Evolutionary conservation across 805 yeast genomes (phyloP).

Genomic region (Zygoascus flipseniorum): DNA sequence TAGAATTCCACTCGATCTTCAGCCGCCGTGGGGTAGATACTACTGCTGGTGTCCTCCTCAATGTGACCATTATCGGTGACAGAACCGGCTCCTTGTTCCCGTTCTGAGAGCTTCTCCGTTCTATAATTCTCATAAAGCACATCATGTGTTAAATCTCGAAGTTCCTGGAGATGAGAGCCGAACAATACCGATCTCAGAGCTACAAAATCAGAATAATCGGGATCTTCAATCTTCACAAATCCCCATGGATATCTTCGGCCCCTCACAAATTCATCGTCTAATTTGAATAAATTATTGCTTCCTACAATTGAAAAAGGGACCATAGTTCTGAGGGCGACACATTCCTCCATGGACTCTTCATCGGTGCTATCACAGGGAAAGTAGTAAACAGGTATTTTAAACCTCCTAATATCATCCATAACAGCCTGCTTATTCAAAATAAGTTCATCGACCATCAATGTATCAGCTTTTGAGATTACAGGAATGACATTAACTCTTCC

Average conservation of each 20-base stretch:
- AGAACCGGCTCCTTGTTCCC: not conserved
- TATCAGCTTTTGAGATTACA: constrained; percentile 71
- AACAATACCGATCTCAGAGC: constrained; percentile 59
- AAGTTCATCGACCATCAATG: constrained; percentile 61
- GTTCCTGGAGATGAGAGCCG: constrained; percentile 55
- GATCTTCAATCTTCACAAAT: constrained; percentile 37
- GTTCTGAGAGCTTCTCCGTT: constrained; percentile 56
- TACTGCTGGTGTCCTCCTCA: not conserved
- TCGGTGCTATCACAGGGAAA: constrained; percentile 61
- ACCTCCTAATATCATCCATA: constrained; percentile 45
- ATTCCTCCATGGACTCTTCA: constrained; percentile 30
- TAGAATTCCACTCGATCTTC: not conserved
- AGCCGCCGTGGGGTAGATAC: not conserved
- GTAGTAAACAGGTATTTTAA: constrained; percentile 60
- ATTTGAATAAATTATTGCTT: constrained; percentile 33
- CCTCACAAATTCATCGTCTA: constrained; percentile 33
- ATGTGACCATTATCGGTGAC: not conserved
- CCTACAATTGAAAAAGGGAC: constrained; percentile 59
- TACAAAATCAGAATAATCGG: constrained; percentile 29
- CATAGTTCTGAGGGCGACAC: constrained; percentile 33
- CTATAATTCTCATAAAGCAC: constrained; percentile 42
- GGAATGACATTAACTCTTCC: constrained; percentile 77
- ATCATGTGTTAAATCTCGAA: constrained; percentile 70
- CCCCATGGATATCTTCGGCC: constrained; percentile 66
- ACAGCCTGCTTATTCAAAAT: constrained; percentile 45